phyloP scores from a whole-genome alignment of 1,284 basidiomycete genomes.

The Ustilago hordei region DNA sequence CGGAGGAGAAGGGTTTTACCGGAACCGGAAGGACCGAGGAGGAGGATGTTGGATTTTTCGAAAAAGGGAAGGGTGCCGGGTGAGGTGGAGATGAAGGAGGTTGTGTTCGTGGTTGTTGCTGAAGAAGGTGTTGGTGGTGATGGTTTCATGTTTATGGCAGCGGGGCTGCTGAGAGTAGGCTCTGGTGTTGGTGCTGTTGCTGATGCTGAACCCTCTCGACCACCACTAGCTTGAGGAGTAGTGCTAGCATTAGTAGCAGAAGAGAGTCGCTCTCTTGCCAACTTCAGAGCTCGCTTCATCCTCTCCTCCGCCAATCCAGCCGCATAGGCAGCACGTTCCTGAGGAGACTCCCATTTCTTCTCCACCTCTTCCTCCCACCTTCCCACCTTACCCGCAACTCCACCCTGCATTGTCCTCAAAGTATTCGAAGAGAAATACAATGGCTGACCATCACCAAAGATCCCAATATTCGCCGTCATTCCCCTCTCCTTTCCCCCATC shows the following conservation, averaged over 20 bases:
- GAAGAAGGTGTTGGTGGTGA: not conserved
- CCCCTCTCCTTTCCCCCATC: not conserved
- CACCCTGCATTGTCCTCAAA: not conserved
- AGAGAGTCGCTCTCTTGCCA: constrained; percentile 25
- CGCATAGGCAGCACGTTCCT: constrained; percentile 27
- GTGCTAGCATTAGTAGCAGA: not conserved
- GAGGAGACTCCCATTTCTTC: constrained; percentile 29
- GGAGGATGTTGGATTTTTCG: constrained; percentile 85
- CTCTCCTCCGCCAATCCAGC: constrained; percentile 33
- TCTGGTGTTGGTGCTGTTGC: not conserved
- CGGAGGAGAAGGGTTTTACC: constrained; percentile 57
- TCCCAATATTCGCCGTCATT: constrained; percentile 7
- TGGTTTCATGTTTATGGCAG: not conserved
- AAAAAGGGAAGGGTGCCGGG: constrained; percentile 69
- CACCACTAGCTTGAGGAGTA: not conserved
- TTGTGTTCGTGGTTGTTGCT: not conserved
- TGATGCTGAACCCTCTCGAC: not conserved
- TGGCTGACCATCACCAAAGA: constrained; percentile 20
- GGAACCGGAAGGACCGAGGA: constrained; percentile 78
- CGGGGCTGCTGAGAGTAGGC: too few species aligned
- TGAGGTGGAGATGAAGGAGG: constrained; percentile 13
- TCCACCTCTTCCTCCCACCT: not conserved
- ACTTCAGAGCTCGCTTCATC: constrained; percentile 21
- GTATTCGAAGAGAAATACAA: constrained; percentile 39
- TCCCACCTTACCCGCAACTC: not conserved